Base-by-base conservation (phyloP, 768 basidiomycete species). In the Pulveroboletus ravenelii region DNA sequence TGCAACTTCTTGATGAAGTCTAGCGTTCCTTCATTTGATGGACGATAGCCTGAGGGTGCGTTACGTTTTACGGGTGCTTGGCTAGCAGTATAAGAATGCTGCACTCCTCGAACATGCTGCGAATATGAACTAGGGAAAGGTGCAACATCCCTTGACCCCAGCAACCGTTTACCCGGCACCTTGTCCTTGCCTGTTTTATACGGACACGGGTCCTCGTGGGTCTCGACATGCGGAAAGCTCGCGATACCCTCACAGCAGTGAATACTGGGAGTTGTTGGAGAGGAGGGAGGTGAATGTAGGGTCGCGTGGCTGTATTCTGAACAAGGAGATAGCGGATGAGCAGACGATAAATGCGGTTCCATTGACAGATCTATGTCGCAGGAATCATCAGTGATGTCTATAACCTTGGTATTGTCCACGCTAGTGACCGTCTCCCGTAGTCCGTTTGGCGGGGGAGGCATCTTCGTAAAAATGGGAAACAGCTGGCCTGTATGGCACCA, bases 51-150 rank as follows among this genome's bases (percentile, higher is more conserved):
- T 39, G 51, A 29, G 20, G 42, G 42, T 25, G 34, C 25, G 10
- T 39, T 43, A 27, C 52, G 59, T 48, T 50, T 57, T 45, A 44
- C 35, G 29, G 54, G 56, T 3, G 48, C 31, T 30, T 48, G 41
- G 31, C 56, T 31, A 31, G 50, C 47, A 23, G 57, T 38, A 56
- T 73, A 74, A n/a, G 51, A 52, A 37, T 66, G 74, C 60, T 85
- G 84, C 15, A 70, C 63, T 32, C 84, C 84, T 55, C 76, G 80
- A 55, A 84, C 74, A 67, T 88, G 87, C 60, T 85, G 84, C 14
- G 69, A 71, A 20, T 70, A 66, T 41, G 58, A 58, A 55, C 70
- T 68, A 29, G 86, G 87, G 59, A 76, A 78, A 18, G 79, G 78
- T 0, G 69, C 72, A 15, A 34, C 41, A 39, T 47, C 47, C 36